These are phyloP conservation scores for Fusarium sp. DNA, from an alignment of 2,329 filamentous ascomycete genomes.

Conservation along the genomic window DNA sequence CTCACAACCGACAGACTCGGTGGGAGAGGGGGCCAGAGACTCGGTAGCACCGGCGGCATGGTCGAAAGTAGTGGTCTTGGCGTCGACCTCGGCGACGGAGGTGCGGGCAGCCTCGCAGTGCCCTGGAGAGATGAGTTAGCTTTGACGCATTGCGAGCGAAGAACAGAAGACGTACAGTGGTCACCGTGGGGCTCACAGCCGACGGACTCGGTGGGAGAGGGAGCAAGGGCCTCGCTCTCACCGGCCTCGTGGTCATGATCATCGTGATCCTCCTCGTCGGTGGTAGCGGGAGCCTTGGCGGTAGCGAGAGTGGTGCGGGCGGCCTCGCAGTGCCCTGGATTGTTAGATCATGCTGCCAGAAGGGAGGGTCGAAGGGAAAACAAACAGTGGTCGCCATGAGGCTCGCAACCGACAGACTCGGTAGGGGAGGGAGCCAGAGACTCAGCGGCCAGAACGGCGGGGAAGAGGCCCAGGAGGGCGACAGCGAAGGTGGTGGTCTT, in stretches of 20 bases:
- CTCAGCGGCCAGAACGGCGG: conserved; percentile 34
- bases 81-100: neutral
- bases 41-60: neutral
- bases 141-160: too few relatives aligned
- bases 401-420: conserved; percentile 30
- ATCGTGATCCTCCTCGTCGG: conserved; percentile 15
- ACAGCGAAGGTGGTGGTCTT: conserved; percentile 39
- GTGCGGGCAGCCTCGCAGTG: conserved; percentile 34
- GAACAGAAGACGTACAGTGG: conserved; percentile 21
- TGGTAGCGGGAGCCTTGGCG: conserved; percentile 9
- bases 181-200: conserved; percentile 41
- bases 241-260: conserved; percentile 9
- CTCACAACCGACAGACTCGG: conserved; percentile 41
- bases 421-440: conserved; percentile 39
- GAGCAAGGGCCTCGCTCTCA: conserved; percentile 23
- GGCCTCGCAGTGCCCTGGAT: conserved; percentile 29
- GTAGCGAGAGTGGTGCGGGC: conserved; percentile 13
- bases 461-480: conserved; percentile 40
- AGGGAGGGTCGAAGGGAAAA: neutral
- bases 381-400: conserved; percentile 28
- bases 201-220: conserved; percentile 41
- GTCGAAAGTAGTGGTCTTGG: conserved; percentile 20
- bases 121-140: neutral
- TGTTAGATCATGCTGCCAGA: neutral
- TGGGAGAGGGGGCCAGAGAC: conserved; percentile 26